Conservation (phyloP, 1,284 basidiomycete species). For the Fereydounia khargensis region DNA sequence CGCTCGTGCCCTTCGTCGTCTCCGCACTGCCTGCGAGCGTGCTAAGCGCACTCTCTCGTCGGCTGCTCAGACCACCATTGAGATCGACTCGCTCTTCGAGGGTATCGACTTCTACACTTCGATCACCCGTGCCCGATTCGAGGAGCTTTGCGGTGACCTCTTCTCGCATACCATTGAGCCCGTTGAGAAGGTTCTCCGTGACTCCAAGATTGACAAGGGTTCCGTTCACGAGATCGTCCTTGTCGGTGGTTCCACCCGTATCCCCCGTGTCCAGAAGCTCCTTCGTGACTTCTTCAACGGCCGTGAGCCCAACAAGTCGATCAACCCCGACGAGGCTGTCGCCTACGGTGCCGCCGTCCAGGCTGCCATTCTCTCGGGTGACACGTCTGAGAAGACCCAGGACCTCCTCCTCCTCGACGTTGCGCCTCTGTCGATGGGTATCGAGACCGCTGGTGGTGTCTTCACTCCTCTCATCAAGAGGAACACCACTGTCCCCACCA, state of each 20-base stretch:
- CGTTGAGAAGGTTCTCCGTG: constrained; percentile 95
- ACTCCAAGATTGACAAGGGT: constrained; percentile 94
- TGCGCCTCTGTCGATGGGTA: constrained; percentile 87
- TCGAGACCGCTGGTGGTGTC: constrained; percentile 98
- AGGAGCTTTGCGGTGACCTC: constrained; percentile 94
- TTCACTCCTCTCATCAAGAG: constrained; percentile 97
- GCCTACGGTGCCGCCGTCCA: constrained; percentile 99
- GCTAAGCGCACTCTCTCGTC: constrained; percentile 98
- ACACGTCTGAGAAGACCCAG: constrained; percentile 96
- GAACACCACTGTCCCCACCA: constrained; percentile 98
- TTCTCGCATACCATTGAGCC: constrained; percentile 97
- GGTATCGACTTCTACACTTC: constrained; percentile 98
- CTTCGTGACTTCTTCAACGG: constrained; percentile 99
- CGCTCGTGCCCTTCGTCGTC: constrained; percentile 92
- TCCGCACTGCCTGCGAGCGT: constrained; percentile 96
- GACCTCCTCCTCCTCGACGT: constrained; percentile 97
- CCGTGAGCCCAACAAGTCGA: constrained; percentile 63
- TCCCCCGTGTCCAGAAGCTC: constrained; percentile 95
- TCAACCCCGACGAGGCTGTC: constrained; percentile 99
- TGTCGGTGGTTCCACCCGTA: constrained; percentile 97
- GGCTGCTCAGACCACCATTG: constrained; percentile 91
- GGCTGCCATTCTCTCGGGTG: constrained; percentile 95
- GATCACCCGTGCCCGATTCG: constrained; percentile 96
- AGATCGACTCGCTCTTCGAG: constrained; percentile 97
- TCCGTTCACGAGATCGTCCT: constrained; percentile 92